Conservation (phyloP, 257 asterid genomes). For the Primulina tabacum region DNA sequence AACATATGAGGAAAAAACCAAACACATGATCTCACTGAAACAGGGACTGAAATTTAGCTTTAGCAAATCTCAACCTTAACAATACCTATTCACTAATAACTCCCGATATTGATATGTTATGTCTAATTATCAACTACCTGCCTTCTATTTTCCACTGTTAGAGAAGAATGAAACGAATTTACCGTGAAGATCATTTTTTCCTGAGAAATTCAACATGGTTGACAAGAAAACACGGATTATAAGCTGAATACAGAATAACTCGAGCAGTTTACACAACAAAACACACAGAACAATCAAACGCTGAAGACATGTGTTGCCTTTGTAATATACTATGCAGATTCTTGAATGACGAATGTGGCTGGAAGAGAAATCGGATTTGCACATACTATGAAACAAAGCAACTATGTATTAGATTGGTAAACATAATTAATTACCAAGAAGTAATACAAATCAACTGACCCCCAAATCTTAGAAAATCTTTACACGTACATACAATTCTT, state of each 20-base stretch:
- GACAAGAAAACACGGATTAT: background rate
- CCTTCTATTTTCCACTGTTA: background rate
- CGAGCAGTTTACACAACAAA: background rate
- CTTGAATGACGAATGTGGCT: background rate
- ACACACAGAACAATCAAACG: background rate
- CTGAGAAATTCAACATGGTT: background rate
- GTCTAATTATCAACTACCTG: background rate
- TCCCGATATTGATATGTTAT: background rate
- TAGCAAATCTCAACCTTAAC: background rate
- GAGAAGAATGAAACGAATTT: too few relatives aligned
- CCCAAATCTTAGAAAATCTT: background rate
- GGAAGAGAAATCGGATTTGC: background rate
- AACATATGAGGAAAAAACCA: too few relatives aligned
- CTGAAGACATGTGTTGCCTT: background rate
- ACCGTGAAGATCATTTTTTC: background rate
- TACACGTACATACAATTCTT: background rate
- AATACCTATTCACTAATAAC: background rate
- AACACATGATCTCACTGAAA: background rate
- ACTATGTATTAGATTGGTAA: background rate
- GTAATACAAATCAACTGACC: background rate
- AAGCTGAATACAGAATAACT: background rate
- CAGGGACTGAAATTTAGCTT: too few relatives aligned
- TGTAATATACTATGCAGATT: background rate
- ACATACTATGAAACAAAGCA: background rate
- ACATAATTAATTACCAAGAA: background rate